Evolutionary conservation across 345 rosid genomes (phyloP), one percentile per base, ranked within the genome.

Genomic region (Geranium rotundifolium): DNA sequence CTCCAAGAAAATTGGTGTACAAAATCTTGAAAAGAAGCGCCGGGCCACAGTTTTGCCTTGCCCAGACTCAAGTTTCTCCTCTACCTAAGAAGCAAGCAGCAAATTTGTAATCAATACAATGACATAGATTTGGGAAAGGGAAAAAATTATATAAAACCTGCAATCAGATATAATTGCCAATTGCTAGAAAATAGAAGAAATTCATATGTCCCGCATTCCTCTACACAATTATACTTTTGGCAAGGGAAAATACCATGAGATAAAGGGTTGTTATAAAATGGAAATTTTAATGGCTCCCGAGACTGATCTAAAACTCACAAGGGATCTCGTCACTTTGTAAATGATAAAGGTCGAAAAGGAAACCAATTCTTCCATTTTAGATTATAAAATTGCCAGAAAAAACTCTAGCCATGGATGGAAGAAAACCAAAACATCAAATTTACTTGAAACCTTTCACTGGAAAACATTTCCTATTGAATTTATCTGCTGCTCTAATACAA

Each of bases 1-100:
- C 95, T 95, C 99, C 72, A 95, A 74, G 80, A 88, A 95, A 63
- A 95, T 95, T 16, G 99, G 99, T 0, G 99, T 95, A 69, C 92
- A 90, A 72, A 95, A 90, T 80, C 99, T 80, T 68, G 97, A 84
- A 69, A 95, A 85, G 62, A 88, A 74, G 56, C 97, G 97, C 15
- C 97, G 95, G 65, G 68, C 77, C 29, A 71, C 54, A 66, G 97
- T 79, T 69, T 95, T 95, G 65, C 91, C 96, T 79, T 90, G 97
- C 41, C 88, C 91, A 54, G 84, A 20, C 71, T 95, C 99, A 17
- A 95, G 96, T 76, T 90, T 90, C 81, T 95, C 99, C 78, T 95
- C 99, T 56, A 95, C 96, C 99, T 93, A 73, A 54, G 37, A 54
- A 15, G 58, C 66, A 60, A 16, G 39, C 62, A 54, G 49, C 57